These are phyloP conservation scores for Sungouiella blattae DNA, from an alignment of 805 yeast species.

Conservation along the genomic window DNA sequence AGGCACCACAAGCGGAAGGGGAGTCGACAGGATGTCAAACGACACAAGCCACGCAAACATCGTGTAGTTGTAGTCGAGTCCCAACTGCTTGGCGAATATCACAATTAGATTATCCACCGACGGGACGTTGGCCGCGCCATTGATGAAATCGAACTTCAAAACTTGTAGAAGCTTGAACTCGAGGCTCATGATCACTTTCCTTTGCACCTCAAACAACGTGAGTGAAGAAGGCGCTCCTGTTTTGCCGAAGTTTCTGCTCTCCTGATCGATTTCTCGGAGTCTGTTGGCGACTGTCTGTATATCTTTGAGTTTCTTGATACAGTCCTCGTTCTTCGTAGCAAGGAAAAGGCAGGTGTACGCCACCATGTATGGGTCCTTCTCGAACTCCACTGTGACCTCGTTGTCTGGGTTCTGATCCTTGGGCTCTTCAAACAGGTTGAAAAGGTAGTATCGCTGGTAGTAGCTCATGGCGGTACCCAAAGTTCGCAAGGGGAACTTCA, in stretches of 20 bases:
- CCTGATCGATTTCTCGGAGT: conserved; percentile 33
- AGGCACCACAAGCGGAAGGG: conserved; percentile 64
- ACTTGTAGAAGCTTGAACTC: conserved; percentile 77
- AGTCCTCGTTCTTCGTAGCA: conserved; percentile 79
- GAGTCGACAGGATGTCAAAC: conserved; percentile 71
- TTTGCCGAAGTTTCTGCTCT: conserved; percentile 24
- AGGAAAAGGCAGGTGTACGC: conserved; percentile 66
- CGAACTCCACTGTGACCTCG: conserved; percentile 21
- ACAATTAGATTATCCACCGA: conserved; percentile 63
- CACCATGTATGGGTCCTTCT: conserved; percentile 52
- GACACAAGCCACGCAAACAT: conserved; percentile 69
- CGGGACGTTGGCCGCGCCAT: conserved; percentile 41
- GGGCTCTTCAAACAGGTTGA: conserved; percentile 51
- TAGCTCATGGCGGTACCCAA: conserved; percentile 68
- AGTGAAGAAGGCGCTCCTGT: conserved; percentile 9
- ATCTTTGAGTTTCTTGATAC: conserved; percentile 69
- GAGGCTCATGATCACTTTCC: conserved; percentile 51
- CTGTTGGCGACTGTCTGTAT: conserved; percentile 50
- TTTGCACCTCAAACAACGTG: conserved; percentile 46
- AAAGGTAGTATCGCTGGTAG: conserved; percentile 67
- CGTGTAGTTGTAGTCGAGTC: conserved; percentile 45
- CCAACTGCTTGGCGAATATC: conserved; percentile 52
- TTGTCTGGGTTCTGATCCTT: conserved; percentile 19
- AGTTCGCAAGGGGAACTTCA: conserved; percentile 68
- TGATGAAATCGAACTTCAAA: conserved; percentile 75